Percentiles rank a stretch among this genome's conserved stretches.
Evolutionary conservation across 1,284 basidiomycete genomes (phyloP).

Genomic region (Acaromyces ingoldii): DNA sequence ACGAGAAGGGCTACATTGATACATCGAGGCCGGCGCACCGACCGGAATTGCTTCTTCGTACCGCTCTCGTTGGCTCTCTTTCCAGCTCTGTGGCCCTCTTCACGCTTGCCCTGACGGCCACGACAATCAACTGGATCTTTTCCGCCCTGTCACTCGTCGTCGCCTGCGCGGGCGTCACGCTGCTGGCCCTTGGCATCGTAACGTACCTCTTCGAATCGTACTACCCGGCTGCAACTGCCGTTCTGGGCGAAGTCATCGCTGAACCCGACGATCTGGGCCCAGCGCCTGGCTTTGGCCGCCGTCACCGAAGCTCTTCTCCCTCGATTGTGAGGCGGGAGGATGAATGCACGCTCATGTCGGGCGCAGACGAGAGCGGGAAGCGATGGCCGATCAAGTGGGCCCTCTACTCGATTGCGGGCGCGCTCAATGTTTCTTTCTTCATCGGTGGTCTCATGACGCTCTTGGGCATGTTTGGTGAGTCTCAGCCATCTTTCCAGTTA

Average conservation of each 20-base stretch:
- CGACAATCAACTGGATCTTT: not conserved
- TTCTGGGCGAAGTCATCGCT: not conserved
- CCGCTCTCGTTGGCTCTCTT: slow-evolving; percentile 8
- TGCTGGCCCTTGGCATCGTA: not conserved
- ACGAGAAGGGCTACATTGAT: slow-evolving; percentile 37
- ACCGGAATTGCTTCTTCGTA: slow-evolving; percentile 18
- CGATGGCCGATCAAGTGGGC: not conserved
- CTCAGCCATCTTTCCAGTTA: too few species aligned
- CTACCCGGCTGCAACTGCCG: not conserved
- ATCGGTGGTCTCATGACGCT: too few species aligned
- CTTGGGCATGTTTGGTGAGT: too few species aligned
- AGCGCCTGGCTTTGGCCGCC: not conserved
- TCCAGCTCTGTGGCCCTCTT: slow-evolving; percentile 10
- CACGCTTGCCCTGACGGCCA: slow-evolving; percentile 17
- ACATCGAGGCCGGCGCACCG: slow-evolving; percentile 17
- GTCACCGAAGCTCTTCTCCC: too few species aligned
- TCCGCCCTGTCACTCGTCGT: not conserved
- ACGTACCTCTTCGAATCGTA: not conserved
- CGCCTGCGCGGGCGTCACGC: not conserved
- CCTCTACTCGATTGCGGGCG: not conserved
- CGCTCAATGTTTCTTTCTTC: too few species aligned
- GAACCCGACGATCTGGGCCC: not conserved
- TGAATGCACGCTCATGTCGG: slow-evolving; percentile 1
- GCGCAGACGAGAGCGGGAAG: not conserved
- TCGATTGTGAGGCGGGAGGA: not conserved